Evolutionary conservation across 2,329 filamentous ascomycete species (phyloP).

Genomic region (Cordyceps javanica): DNA sequence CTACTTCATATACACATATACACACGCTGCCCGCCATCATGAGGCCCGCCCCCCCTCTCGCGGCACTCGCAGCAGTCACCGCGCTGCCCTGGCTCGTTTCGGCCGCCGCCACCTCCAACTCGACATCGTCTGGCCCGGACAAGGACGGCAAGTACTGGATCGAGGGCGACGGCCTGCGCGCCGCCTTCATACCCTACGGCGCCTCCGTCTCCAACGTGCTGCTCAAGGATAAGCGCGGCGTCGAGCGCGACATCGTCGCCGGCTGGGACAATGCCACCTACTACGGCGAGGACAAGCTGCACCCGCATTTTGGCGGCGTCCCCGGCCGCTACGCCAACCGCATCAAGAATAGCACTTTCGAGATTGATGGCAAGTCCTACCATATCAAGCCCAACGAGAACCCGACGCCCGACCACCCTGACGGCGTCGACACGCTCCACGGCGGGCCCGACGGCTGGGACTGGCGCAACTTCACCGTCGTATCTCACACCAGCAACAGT

Average conservation of each 20-base stretch:
- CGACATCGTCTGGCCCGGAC: constrained; percentile 36
- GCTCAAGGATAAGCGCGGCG: constrained; percentile 61
- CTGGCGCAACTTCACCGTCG: constrained; percentile 70
- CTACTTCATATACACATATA: not conserved
- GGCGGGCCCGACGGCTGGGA: constrained; percentile 70
- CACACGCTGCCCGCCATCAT: constrained; percentile 14
- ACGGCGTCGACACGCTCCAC: constrained; percentile 60
- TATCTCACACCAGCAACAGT: constrained; percentile 57
- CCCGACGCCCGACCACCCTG: constrained; percentile 40
- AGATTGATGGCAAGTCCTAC: constrained; percentile 57
- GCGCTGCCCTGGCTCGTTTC: constrained; percentile 16
- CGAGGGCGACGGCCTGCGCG: constrained; percentile 58
- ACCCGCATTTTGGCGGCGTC: constrained; percentile 67
- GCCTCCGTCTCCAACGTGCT: constrained; percentile 67
- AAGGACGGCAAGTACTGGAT: constrained; percentile 67
- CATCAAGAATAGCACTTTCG: constrained; percentile 70
- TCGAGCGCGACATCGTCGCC: constrained; percentile 63
- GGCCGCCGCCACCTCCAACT: constrained; percentile 11
- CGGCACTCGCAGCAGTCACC: constrained; percentile 16
- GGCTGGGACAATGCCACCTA: constrained; percentile 72
- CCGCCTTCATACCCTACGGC: constrained; percentile 67
- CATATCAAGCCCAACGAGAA: constrained; percentile 59
- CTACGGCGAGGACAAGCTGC: constrained; percentile 57
- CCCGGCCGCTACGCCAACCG: constrained; percentile 76
- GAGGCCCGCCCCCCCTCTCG: constrained; percentile 16